Percentiles rank a stretch among this genome's conserved stretches.
phyloP scores from a whole-genome alignment of 257 asterid species.

The Apocynum venetum region DNA sequence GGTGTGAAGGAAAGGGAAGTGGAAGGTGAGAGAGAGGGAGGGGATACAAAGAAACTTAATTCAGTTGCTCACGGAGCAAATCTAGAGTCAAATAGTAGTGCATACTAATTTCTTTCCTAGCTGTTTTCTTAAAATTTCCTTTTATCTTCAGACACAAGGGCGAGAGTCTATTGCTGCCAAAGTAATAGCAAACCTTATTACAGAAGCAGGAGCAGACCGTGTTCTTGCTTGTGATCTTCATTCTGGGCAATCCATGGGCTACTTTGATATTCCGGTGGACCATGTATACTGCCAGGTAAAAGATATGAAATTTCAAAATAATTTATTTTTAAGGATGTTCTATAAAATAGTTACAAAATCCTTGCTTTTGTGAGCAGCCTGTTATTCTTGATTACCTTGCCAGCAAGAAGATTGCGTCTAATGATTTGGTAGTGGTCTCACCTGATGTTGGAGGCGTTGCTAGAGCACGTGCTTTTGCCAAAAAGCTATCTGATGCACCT shows the following conservation, averaged over 20 bases:
- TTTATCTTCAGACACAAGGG: slow-evolving; percentile 67
- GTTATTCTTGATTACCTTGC: slow-evolving; percentile 96
- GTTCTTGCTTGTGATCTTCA: slow-evolving; percentile 94
- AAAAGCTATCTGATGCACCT: slow-evolving; percentile 93
- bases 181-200: slow-evolving; percentile 78
- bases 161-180: slow-evolving; percentile 93
- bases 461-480: slow-evolving; percentile 91
- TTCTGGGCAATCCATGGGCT: slow-evolving; percentile 95
- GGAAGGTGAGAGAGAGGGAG: not conserved
- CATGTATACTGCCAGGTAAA: slow-evolving; percentile 82
- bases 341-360: slow-evolving; percentile 3
- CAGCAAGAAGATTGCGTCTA: slow-evolving; percentile 71
- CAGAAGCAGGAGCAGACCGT: slow-evolving; percentile 90
- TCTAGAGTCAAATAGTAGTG: not conserved
- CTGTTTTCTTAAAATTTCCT: slow-evolving; percentile 6
- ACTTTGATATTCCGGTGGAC: slow-evolving; percentile 93
- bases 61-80: not conserved
- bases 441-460: slow-evolving; percentile 99
- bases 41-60: not conserved
- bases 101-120: slow-evolving; percentile 6
- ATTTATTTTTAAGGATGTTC: not conserved
- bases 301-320: slow-evolving; percentile 8
- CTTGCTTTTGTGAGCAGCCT: slow-evolving; percentile 45
- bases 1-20: not conserved
- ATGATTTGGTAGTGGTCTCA: slow-evolving; percentile 88